Base-by-base conservation (phyloP, 305 asterid species). In the Rubia tinctorum region DNA sequence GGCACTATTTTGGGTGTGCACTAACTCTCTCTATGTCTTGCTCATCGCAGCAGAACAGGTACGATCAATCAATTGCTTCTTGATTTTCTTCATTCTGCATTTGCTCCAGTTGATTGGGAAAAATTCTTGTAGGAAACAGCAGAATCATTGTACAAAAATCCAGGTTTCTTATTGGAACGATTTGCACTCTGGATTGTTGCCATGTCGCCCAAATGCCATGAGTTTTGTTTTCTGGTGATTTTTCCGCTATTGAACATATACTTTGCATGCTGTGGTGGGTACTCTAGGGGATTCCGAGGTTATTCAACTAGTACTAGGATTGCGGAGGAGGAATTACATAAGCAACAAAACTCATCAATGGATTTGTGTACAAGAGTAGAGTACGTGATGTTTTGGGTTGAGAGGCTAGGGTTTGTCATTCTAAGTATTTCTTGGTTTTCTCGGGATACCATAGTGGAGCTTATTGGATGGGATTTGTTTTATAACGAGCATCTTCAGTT, bases 31-130 rank as follows among this genome's bases (percentile, higher is more conserved):
- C 59, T 17, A 53, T 17, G 17, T 17, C 23, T 17, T 53, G 59
- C 17, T 6, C 17, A 17, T 0, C 49, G 12, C 49, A 27, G 30
- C 30, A 27, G 30, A 27, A 27, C 30, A 1, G 30, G 30, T 27
- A 27, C 30, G 30, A 27, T 2, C 1, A 1, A 27, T 27, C 2
- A 27, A 27, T 8, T 8, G 2, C 1, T 27, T 27, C 1, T 1
- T 2, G 1, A 2, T 7, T 8, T 43, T 43, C 11, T 43, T 43
- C 0, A 0, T 43, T 43, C 0, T 8, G 3, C 8, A 7, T 12
- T 2, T 2, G 2, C 2, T 1, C 1, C 2, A 1, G 2, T 8
- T 7, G 9, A 10, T 12, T 17, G 4, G 11, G 11, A n/a, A n/a
- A n/a, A n/a, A n/a, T 45, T 45, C 17, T 1, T 45, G 17, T 9